Evolutionary conservation across 116 monocot genomes (phyloP), one percentile per base, ranked within the genome.

Genomic region (Dioscorea cayenensis): DNA sequence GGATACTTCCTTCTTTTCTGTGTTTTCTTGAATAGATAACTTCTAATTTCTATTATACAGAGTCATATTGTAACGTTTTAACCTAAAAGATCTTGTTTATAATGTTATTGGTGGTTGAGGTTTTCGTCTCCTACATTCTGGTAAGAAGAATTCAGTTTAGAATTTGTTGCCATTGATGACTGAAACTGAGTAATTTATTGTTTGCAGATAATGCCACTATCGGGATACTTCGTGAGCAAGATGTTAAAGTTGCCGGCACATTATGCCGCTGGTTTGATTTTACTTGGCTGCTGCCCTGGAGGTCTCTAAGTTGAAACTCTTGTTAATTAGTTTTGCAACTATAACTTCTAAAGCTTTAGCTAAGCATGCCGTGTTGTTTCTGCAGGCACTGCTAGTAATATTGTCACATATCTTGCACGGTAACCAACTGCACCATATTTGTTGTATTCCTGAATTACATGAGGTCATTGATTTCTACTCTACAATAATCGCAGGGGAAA

Each of bases 281-380:
- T 95, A 18, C 92, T 95, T 25, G 61, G 83, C n/a, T 95, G 95
- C 89, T 95, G 95, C 51, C 95, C 95, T 51, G 95, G 95, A 84
- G 95, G 92, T 88, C 25, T 78, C 27, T 48, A 4, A 23, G 18
- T 74, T 14, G 49, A 20, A 14, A 70, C 64, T 28, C 18, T 43
- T 7, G 32, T 27, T 16, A 25, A 22, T 27, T 16, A 25, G 5
- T 16, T 68, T n/a, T 70, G 18, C 55, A 55, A 5, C 20, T 11
- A 16, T 14, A 21, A 69, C 22, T 16, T 5, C n/a, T 14, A 8
- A 32, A 32, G 32, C 27, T 50, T 20, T 12, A 55, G 14, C 68
- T 6, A 63, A 55, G 3, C 36, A 12, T 52, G 11, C 28, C 4
- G 43, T 66, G 59, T 70, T 63, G 9, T 68, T 68, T 71, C 50